These are phyloP conservation scores for Fusarium guadeloupense DNA, from an alignment of 2,329 filamentous ascomycete species.

Conservation along the genomic window DNA sequence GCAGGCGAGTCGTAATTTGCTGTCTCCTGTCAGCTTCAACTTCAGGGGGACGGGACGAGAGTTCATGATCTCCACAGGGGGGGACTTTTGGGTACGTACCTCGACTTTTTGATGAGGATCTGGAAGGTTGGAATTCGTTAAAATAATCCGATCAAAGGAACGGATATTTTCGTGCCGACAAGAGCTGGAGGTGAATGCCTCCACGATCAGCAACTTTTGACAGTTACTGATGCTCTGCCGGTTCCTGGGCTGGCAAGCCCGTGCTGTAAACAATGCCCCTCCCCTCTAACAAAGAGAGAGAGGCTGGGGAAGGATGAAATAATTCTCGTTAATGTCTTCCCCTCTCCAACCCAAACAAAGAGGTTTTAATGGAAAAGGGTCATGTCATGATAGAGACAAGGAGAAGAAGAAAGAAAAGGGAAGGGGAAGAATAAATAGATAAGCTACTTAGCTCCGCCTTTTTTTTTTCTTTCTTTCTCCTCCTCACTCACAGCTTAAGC, in stretches of 20 bases:
- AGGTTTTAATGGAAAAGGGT: constrained; percentile 32
- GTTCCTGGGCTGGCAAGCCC: constrained; percentile 24
- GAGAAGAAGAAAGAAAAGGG: constrained; percentile 1
- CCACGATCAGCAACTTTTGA: background rate
- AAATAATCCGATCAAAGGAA: background rate
- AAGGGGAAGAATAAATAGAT: constrained; percentile 25
- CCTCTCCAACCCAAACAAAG: constrained; percentile 35
- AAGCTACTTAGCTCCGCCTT: constrained; percentile 32
- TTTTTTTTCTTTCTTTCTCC: constrained; percentile 1
- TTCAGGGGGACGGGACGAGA: constrained; percentile 5
- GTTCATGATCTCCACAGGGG: constrained; percentile 29
- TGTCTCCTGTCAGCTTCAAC: constrained; percentile 28
- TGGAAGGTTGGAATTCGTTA: constrained; percentile 7
- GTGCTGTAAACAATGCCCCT: constrained; percentile 28
- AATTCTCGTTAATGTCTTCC: constrained; percentile 15
- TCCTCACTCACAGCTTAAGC: background rate
- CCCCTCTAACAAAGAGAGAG: constrained; percentile 26
- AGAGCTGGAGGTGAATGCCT: background rate
- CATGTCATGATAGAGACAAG: constrained; percentile 26
- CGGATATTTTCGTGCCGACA: background rate
- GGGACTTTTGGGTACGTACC: constrained; percentile 21
- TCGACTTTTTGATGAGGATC: background rate
- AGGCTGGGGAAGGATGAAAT: constrained; percentile 1
- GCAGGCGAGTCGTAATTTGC: constrained; percentile 28
- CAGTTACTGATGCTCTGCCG: constrained; percentile 18